phyloP scores from a whole-genome alignment of 768 basidiomycete species.

The Rhodotorula graminis region DNA sequence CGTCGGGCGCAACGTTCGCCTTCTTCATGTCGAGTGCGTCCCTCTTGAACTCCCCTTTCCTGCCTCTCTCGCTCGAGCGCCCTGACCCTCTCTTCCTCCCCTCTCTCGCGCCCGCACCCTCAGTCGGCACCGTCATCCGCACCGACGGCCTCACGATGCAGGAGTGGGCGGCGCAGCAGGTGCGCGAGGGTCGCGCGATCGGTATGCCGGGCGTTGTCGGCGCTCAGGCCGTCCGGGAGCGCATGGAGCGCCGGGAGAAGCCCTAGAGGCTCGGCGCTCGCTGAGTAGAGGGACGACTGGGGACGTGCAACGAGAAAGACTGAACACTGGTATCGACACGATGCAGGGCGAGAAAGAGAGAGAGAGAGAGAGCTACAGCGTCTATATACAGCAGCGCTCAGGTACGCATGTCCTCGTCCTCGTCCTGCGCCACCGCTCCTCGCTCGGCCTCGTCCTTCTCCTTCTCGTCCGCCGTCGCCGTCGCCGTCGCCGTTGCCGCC shows the following conservation, averaged over 20 bases:
- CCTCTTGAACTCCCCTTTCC: conserved; percentile 16
- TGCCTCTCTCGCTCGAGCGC: background rate
- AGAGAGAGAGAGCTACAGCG: background rate
- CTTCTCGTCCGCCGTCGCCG: too few relatives aligned
- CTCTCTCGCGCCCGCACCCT: background rate
- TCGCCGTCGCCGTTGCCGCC: background rate
- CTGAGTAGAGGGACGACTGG: too few relatives aligned
- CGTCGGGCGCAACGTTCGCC: conserved; percentile 92
- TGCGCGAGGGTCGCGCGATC: conserved; percentile 14
- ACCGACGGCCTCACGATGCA: conserved; percentile 39
- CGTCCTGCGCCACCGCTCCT: too few relatives aligned
- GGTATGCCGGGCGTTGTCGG: conserved; percentile 3
- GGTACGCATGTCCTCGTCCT: background rate
- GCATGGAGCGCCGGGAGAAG: background rate
- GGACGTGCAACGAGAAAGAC: background rate
- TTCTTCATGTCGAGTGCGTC: conserved; percentile 93
- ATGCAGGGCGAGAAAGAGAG: background rate
- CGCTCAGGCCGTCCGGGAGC: background rate
- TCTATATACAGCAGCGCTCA: background rate
- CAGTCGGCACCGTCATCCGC: conserved; percentile 37
- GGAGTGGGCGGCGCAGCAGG: conserved; percentile 36
- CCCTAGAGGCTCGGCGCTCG: background rate
- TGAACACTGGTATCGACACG: too few relatives aligned
- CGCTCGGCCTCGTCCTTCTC: background rate
- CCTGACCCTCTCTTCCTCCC: background rate